Conservation (phyloP, 805 yeast genomes). For the Candida silvicultrix region DNA sequence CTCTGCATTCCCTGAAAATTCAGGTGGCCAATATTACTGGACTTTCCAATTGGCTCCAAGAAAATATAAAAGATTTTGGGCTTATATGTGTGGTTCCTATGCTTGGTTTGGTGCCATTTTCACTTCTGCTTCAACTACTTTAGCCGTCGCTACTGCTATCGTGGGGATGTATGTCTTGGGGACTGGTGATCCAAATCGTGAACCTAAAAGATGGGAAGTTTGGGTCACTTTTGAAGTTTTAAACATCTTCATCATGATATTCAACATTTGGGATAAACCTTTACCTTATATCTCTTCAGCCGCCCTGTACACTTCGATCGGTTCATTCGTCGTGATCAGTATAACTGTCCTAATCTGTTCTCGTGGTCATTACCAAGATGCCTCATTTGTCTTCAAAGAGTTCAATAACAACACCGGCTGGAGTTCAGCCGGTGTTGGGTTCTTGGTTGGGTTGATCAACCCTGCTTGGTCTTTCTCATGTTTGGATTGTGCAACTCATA, state of each 20-base stretch:
- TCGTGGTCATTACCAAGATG: constrained; percentile 43
- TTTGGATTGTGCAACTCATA: constrained; percentile 64
- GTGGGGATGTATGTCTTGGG: constrained; percentile 43
- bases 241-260: constrained; percentile 35
- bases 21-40: constrained; percentile 60
- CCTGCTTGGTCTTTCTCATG: constrained; percentile 69
- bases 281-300: constrained; percentile 44
- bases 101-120: constrained; percentile 59
- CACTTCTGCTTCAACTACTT: constrained; percentile 53
- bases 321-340: constrained; percentile 48
- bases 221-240: constrained; percentile 42
- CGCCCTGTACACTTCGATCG: constrained; percentile 45
- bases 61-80: constrained; percentile 29
- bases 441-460: constrained; percentile 63
- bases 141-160: constrained; percentile 44
- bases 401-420: constrained; percentile 57
- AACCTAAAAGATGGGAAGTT: constrained; percentile 45
- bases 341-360: constrained; percentile 47
- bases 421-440: constrained; percentile 51
- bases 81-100: constrained; percentile 53
- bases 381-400: constrained; percentile 46
- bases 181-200: constrained; percentile 27
- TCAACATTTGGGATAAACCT: constrained; percentile 44
- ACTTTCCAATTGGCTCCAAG: constrained; percentile 47
- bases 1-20: constrained; percentile 43